Conservation (phyloP, 768 basidiomycete genomes). For the Phaeotremella fagi region DNA sequence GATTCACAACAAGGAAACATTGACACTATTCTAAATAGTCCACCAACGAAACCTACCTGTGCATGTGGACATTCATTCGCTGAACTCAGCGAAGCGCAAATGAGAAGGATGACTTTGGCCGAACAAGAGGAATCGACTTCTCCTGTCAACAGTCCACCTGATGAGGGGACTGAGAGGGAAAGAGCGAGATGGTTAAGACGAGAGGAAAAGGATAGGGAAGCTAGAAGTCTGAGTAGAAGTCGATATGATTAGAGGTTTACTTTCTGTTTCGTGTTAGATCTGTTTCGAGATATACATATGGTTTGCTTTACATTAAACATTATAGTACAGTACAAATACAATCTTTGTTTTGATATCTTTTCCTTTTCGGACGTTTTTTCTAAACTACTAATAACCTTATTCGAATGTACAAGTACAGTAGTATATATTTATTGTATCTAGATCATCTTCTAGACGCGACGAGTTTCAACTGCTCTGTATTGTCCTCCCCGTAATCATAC, state of each 20-base stretch:
- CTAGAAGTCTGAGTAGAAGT: not conserved
- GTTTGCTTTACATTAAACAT: too few species aligned
- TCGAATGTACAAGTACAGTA: too few species aligned
- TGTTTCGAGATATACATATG: too few species aligned
- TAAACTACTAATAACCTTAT: too few species aligned
- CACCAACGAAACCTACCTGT: constrained; percentile 18
- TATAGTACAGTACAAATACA: too few species aligned
- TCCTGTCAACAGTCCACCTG: not conserved
- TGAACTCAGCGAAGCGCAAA: constrained; percentile 34
- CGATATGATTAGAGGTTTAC: not conserved
- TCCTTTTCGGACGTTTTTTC: too few species aligned
- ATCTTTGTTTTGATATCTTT: too few species aligned
- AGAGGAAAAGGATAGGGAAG: not conserved
- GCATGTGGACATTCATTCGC: constrained; percentile 35
- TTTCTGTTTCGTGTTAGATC: not conserved
- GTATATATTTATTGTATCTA: too few species aligned
- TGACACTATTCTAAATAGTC: constrained; percentile 22
- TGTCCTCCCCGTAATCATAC: too few species aligned
- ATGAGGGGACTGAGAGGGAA: not conserved
- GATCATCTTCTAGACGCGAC: too few species aligned
- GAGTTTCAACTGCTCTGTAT: too few species aligned
- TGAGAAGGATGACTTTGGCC: constrained; percentile 17
- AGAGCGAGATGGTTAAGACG: not conserved
- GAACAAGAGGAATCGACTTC: constrained; percentile 21
- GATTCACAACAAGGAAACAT: constrained; percentile 8